These are phyloP conservation scores for Phytophthora multivora DNA, from an alignment of 352 stramenopile species.

Conservation along the genomic window DNA sequence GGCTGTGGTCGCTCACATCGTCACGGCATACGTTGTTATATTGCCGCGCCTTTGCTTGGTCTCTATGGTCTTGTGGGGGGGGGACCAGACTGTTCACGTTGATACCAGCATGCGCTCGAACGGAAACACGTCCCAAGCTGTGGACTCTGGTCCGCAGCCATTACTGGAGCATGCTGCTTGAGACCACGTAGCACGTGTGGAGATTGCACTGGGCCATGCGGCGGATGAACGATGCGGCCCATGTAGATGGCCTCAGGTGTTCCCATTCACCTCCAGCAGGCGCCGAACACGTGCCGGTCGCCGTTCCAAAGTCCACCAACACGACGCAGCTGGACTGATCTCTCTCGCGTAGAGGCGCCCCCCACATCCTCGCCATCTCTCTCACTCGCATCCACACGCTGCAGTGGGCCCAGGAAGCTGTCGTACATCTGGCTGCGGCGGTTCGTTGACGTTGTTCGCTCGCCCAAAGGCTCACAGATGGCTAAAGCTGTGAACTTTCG, in stretches of 20 bases:
- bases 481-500: conserved; percentile 1
- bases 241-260: conserved; percentile 21
- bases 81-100: conserved; percentile 9
- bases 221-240: conserved; percentile 4
- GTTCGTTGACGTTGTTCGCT: conserved; percentile 16
- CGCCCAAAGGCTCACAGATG: conserved; percentile 5
- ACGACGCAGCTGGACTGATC: conserved; percentile 13
- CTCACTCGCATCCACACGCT: conserved; percentile 22
- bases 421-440: conserved; percentile 6
- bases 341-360: conserved; percentile 21
- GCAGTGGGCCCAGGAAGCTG: conserved; percentile 16
- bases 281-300: conserved; percentile 17
- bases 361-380: conserved; percentile 34
- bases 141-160: conserved; percentile 24
- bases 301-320: conserved; percentile 12
- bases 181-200: conserved; percentile 2
- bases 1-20: conserved; percentile 1
- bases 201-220: conserved; percentile 9
- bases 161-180: conserved; percentile 17
- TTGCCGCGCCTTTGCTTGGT: conserved; percentile 25
- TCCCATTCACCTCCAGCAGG: conserved; percentile 12
- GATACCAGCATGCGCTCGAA: conserved; percentile 12
- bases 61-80: conserved; percentile 10
- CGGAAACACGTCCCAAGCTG: conserved; percentile 4
- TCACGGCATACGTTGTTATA: conserved; percentile 8